Evolutionary conservation across 2,329 filamentous ascomycete species (phyloP), one percentile per base, ranked within the genome.

Genomic region (Lachnellula cervina): DNA sequence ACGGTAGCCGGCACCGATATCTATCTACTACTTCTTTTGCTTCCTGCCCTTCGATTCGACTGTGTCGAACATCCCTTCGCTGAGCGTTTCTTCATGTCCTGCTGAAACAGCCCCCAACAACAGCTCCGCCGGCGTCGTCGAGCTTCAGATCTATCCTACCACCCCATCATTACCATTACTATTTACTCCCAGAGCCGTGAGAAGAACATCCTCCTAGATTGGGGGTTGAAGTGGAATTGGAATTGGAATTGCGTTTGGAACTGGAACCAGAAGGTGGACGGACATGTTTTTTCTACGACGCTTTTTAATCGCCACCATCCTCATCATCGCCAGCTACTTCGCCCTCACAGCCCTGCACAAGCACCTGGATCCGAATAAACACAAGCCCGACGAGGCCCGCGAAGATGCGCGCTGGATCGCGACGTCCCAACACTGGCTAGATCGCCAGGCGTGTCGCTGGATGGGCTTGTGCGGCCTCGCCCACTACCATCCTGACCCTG

Each of bases 371-470:
- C 87, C 87, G 2, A 80, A 80, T n/a, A 82, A 81, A 19, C 52
- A 52, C 17, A 62, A 62, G 52, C 61, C 61, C 2, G 81, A 82
- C 50, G 84, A 86, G 71, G 78, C 80, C 49, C 73, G 76, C 51
- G 82, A 85, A 62, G 86, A 90, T 68, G 73, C 74, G 56, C 74
- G 72, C 62, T 93, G 88, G 88, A 82, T 92, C 48, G 77, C 81
- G 46, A 86, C 81, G 17, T 89, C 87, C 14, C 83, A 83, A 38
- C 86, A 85, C 66, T 92, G 87, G 80, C 70, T 86, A 57, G 88
- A 92, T 70, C 80, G 88, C 34, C 90, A 90, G 67, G 76, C 83
- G 7, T 96, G 91, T 69, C 82, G 83, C 46, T 95, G 87, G 87
- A 73, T 96, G 43, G 80, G 88, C 35, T 71, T 95, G 28, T 96